Evolutionary conservation across 2,329 filamentous ascomycete species (phyloP).

Genomic region (Cladophialophora exuberans): DNA sequence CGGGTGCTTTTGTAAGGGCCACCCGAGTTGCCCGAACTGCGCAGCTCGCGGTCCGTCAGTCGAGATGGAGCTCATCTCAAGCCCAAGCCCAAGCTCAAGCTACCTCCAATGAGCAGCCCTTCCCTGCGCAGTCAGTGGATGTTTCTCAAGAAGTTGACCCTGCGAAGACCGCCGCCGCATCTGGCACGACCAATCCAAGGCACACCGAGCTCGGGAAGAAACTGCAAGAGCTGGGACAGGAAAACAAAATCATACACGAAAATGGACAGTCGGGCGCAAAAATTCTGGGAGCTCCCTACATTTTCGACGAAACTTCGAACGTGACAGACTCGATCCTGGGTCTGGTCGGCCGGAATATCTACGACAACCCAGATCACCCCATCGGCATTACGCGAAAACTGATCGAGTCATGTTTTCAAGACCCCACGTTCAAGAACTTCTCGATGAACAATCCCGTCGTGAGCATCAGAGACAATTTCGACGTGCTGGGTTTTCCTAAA

Average conservation of each 20-base stretch:
- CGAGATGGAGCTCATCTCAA: conserved; percentile 27
- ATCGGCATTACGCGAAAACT: conserved; percentile 87
- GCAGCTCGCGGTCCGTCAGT: conserved; percentile 1
- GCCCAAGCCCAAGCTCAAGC: conserved; percentile 12
- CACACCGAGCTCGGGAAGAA: conserved; percentile 7
- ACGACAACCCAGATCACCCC: conserved; percentile 88
- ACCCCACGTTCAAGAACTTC: conserved; percentile 73
- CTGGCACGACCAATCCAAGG: conserved; percentile 6
- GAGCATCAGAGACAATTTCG: conserved; percentile 85
- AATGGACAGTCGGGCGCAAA: conserved; percentile 23
- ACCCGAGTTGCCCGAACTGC: conserved; percentile 23
- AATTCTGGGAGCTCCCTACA: conserved; percentile 28
- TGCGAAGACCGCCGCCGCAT: conserved; percentile 22
- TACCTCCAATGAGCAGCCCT: conserved; percentile 13
- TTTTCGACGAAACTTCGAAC: conserved; percentile 79
- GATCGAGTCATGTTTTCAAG: conserved; percentile 85
- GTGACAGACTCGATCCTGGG: conserved; percentile 73
- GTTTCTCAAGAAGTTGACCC: conserved; percentile 28
- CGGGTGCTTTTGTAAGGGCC: conserved; percentile 31
- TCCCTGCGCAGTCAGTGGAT: conserved; percentile 29
- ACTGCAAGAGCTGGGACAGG: conserved; percentile 16
- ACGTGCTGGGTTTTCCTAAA: conserved; percentile 86
- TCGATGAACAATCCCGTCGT: conserved; percentile 77
- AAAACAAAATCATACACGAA: conserved; percentile 25
- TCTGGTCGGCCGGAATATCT: conserved; percentile 76